phyloP scores from a whole-genome alignment of 805 yeast species.

The Wickerhamomyces chambardii region DNA sequence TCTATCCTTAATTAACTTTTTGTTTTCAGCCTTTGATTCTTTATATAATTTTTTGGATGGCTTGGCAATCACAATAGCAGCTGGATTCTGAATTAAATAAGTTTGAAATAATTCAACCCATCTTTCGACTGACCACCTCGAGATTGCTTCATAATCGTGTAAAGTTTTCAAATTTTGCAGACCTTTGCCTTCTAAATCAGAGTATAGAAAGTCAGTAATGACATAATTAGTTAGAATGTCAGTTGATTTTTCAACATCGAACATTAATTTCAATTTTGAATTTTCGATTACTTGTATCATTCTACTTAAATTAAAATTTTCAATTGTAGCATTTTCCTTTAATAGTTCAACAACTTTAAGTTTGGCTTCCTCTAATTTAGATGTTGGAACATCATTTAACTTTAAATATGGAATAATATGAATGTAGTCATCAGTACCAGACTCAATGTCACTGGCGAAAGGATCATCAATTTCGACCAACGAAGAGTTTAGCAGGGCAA shows the following conservation, averaged over 20 bases:
- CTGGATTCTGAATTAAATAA: conserved; percentile 49
- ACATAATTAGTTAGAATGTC: conserved; percentile 55
- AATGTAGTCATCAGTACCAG: conserved; percentile 66
- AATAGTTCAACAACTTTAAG: conserved; percentile 40
- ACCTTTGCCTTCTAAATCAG: conserved; percentile 50
- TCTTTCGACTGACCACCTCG: conserved; percentile 50
- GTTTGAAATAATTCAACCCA: conserved; percentile 55
- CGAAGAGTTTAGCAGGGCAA: conserved; percentile 61
- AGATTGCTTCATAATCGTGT: conserved; percentile 42
- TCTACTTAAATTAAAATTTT: conserved; percentile 51
- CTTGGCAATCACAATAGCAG: conserved; percentile 58
- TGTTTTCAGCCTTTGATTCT: conserved; percentile 38
- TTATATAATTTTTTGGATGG: conserved; percentile 63
- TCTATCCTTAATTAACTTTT: conserved; percentile 39
- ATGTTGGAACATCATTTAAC: conserved; percentile 72
- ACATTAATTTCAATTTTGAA: conserved; percentile 49
- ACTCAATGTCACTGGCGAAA: conserved; percentile 60
- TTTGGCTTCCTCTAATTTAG: conserved; percentile 45
- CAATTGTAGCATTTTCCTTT: conserved; percentile 36
- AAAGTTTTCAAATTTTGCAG: conserved; percentile 49
- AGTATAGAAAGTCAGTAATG: conserved; percentile 75
- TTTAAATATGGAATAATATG: conserved; percentile 47
- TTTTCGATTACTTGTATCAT: conserved; percentile 63
- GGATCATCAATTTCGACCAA: conserved; percentile 82
- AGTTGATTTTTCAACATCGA: conserved; percentile 55